Evolutionary conservation across 2,329 filamentous ascomycete genomes (phyloP).

Genomic region (Epichloe sp.): DNA sequence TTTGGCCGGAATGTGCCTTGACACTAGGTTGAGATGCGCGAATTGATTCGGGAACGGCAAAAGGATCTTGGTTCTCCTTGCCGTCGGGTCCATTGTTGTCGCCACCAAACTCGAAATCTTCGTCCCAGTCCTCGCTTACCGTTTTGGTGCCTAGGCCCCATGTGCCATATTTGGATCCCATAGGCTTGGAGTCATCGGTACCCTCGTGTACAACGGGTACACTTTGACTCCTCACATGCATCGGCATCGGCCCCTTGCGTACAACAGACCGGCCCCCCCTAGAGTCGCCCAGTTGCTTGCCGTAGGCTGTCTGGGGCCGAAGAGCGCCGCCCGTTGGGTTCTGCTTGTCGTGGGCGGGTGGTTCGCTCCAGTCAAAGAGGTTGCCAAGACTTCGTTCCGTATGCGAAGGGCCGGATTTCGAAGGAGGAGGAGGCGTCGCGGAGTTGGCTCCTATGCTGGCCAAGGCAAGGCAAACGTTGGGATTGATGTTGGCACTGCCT

Average conservation of each 20-base stretch:
- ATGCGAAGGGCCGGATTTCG: slow-evolving; percentile 6
- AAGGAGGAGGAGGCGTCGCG: slow-evolving; percentile 9
- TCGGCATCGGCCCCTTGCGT: slow-evolving; percentile 53
- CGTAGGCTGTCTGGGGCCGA: slow-evolving; percentile 62
- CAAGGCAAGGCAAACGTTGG: slow-evolving; percentile 40
- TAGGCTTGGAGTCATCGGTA: slow-evolving; percentile 38
- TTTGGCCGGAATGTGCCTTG: slow-evolving; percentile 70
- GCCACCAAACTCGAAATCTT: slow-evolving; percentile 67
- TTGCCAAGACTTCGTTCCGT: slow-evolving; percentile 48
- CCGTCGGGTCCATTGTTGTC: slow-evolving; percentile 26
- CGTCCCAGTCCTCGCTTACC: slow-evolving; percentile 78
- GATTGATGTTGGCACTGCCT: slow-evolving; percentile 33
- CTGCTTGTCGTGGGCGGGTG: slow-evolving; percentile 45
- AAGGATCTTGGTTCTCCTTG: slow-evolving; percentile 19
- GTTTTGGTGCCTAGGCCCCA: slow-evolving; percentile 72
- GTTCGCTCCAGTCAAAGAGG: slow-evolving; percentile 69
- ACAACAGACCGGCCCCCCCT: slow-evolving; percentile 58
- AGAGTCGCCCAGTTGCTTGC: slow-evolving; percentile 58
- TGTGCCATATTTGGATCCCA: slow-evolving; percentile 62
- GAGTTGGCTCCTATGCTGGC: slow-evolving; percentile 37
- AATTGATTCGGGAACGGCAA: slow-evolving; percentile 56
- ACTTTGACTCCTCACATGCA: slow-evolving; percentile 69
- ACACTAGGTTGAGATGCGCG: slow-evolving; percentile 72
- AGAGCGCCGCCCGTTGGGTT: slow-evolving; percentile 44
- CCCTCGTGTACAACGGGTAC: slow-evolving; percentile 59